These are phyloP conservation scores for Capsella rubella DNA, from an alignment of 441 rosid genomes.

Conservation along the genomic window DNA sequence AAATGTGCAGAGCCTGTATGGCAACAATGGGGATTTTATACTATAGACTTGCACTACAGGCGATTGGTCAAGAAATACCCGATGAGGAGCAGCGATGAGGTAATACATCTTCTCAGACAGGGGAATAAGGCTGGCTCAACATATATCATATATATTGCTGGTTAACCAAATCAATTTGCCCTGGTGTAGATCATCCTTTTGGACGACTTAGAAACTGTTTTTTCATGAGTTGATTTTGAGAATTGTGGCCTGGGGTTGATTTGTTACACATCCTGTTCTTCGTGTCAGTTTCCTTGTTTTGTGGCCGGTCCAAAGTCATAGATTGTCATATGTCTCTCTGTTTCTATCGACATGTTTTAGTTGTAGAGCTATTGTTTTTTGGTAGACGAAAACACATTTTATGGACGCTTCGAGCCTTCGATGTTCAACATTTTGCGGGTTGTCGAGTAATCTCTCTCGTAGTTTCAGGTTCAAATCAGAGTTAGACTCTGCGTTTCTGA, in stretches of 20 bases:
- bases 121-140: conserved; percentile 31
- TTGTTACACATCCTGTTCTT: neutral
- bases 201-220: conserved; percentile 8
- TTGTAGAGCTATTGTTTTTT: conserved; percentile 16
- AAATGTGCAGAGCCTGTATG: conserved; percentile 90
- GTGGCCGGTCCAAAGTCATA: neutral
- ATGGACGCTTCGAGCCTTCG: conserved; percentile 11
- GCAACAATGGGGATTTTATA: conserved; percentile 97
- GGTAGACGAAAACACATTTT: conserved; percentile 17
- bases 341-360: conserved; percentile 13
- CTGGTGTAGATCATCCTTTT: conserved; percentile 22
- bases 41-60: conserved; percentile 88
- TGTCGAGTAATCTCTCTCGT: neutral
- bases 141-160: conserved; percentile 25
- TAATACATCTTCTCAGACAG: conserved; percentile 4
- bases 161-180: conserved; percentile 31
- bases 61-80: conserved; percentile 60
- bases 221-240: conserved; percentile 25
- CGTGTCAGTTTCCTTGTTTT: neutral
- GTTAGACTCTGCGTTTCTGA: neutral
- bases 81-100: conserved; percentile 68
- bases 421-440: neutral
- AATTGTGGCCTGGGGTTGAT: conserved; percentile 20
- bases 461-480: neutral
- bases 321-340: neutral